Evolutionary conservation across 345 rosid genomes (phyloP).

Genomic region (Melastoma malabathricum): DNA sequence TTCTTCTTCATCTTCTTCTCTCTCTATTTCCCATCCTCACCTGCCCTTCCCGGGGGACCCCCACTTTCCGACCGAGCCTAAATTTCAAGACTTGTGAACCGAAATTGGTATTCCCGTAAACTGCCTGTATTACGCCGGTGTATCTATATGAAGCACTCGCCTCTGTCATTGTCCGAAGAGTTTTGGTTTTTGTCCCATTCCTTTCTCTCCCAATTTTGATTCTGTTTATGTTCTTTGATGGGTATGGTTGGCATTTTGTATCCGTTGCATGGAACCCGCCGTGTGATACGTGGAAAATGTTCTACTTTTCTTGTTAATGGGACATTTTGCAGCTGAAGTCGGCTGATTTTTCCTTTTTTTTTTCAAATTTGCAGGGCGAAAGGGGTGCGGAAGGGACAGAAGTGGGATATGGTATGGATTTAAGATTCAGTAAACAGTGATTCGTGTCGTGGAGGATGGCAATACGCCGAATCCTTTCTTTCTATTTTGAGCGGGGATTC

Average conservation of each 20-base stretch:
- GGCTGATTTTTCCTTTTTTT: constrained; percentile 7
- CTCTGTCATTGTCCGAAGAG: constrained; percentile 45
- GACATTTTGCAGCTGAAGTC: constrained; percentile 7
- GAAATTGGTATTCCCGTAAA: constrained; percentile 14
- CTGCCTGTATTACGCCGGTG: constrained; percentile 19
- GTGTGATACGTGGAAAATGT: too few relatives aligned
- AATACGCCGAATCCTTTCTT: constrained; percentile 17
- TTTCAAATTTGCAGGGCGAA: constrained; percentile 54
- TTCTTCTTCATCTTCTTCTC: constrained; percentile 17
- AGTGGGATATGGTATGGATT: constrained; percentile 46
- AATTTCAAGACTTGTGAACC: background rate
- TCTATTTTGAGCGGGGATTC: background rate
- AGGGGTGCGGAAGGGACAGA: constrained; percentile 76
- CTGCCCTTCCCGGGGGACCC: constrained; percentile 2
- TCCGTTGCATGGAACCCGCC: too few relatives aligned
- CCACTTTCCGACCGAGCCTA: background rate
- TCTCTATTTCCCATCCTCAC: constrained; percentile 8
- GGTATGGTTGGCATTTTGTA: too few relatives aligned
- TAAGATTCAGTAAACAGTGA: constrained; percentile 6
- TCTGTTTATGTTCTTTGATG: constrained; percentile 2
- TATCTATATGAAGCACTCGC: constrained; percentile 18
- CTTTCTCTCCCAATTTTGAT: constrained; percentile 6
- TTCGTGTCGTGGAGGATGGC: constrained; percentile 19
- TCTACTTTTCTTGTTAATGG: background rate
- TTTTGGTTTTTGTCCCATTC: constrained; percentile 58